phyloP scores from a whole-genome alignment of 768 basidiomycete species.

The Kwoniella europaea region DNA sequence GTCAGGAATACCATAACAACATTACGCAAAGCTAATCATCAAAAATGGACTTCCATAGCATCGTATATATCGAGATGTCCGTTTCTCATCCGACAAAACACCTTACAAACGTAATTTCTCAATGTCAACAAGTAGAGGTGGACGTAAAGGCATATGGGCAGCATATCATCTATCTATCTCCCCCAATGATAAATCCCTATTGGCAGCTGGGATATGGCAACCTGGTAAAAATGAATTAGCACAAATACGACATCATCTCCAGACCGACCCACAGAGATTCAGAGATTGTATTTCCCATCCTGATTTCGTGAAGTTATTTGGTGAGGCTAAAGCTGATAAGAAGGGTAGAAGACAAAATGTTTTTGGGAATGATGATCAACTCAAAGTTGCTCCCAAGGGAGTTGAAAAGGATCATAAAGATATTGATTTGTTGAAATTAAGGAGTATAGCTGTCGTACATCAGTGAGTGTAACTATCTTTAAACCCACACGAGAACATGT shows the following conservation, averaged over 20 bases:
- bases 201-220: constrained; percentile 73
- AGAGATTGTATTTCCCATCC: constrained; percentile 70
- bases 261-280: constrained; percentile 67
- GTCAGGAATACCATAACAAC: too few species aligned
- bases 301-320: constrained; percentile 78
- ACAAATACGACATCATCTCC: constrained; percentile 75
- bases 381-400: constrained; percentile 91
- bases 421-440: constrained; percentile 87
- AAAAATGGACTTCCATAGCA: constrained; percentile 60
- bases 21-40: too few species aligned
- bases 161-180: constrained; percentile 68
- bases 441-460: constrained; percentile 73
- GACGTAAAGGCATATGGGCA: constrained; percentile 88
- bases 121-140: constrained; percentile 84
- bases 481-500: not conserved
- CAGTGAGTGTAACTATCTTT: constrained; percentile 60
- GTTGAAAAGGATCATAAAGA: constrained; percentile 82
- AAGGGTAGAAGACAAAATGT: constrained; percentile 71
- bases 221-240: constrained; percentile 72
- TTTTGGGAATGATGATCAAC: constrained; percentile 83
- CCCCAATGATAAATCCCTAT: constrained; percentile 66
- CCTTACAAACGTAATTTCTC: constrained; percentile 87
- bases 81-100: constrained; percentile 93
- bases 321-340: constrained; percentile 66
- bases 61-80: constrained; percentile 90